phyloP scores from a whole-genome alignment of 164 flowering plant genomes.

The Chloranthus sessilifolius region DNA sequence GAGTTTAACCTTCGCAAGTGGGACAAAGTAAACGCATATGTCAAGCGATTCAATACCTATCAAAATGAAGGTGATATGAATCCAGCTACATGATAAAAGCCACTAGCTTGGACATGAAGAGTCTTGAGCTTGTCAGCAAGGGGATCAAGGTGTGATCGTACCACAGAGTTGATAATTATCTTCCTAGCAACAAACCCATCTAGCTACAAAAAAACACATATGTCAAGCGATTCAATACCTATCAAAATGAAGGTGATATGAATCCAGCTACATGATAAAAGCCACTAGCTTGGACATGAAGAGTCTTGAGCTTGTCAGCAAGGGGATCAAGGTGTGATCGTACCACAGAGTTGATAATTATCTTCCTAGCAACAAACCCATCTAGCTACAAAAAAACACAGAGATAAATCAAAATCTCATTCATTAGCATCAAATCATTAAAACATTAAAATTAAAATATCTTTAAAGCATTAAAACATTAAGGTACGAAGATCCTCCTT shows the following conservation, averaged over 20 bases:
- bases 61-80: too few species aligned
- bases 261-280: too few species aligned
- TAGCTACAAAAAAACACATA: slow-evolving; percentile 49
- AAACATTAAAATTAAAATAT: too few species aligned
- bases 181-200: slow-evolving; percentile 91
- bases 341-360: slow-evolving; percentile 83
- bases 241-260: too few species aligned
- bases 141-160: slow-evolving; percentile 97
- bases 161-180: slow-evolving; percentile 83
- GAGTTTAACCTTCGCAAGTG: slow-evolving; percentile 82
- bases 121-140: slow-evolving; percentile 84
- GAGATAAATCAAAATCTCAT: background rate
- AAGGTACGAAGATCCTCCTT: too few species aligned
- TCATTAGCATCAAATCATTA: too few species aligned
- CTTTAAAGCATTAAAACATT: too few species aligned
- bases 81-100: background rate
- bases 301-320: slow-evolving; percentile 75
- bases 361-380: slow-evolving; percentile 86
- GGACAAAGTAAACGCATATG: slow-evolving; percentile 90
- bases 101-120: background rate
- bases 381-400: slow-evolving; percentile 51
- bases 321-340: slow-evolving; percentile 98
- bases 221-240: slow-evolving; percentile 90
- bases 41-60: slow-evolving; percentile 91
- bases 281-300: background rate